Evolutionary conservation across 805 yeast species (phyloP).

Genomic region (Phaffomyces antillensis): DNA sequence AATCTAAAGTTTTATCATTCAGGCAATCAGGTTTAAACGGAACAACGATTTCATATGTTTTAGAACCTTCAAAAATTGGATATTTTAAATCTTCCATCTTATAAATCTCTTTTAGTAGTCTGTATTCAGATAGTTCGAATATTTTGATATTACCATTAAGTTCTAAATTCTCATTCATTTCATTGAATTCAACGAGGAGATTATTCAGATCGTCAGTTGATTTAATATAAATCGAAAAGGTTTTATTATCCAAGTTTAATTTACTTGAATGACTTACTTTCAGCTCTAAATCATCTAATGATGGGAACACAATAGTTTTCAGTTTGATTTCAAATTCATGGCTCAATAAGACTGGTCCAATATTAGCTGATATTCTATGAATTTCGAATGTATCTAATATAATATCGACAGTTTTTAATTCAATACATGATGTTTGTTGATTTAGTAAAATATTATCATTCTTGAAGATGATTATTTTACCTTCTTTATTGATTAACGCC

Average conservation of each 20-base stretch:
- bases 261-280: constrained; percentile 11
- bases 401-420: constrained; percentile 24
- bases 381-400: constrained; percentile 30
- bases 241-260: constrained; percentile 11
- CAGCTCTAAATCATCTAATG: constrained; percentile 14
- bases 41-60: constrained; percentile 22
- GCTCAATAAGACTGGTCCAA: constrained; percentile 22
- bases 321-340: constrained; percentile 11
- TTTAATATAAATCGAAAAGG: constrained; percentile 14
- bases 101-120: not conserved
- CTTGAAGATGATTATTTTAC: constrained; percentile 8
- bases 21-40: constrained; percentile 26
- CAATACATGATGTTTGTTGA: constrained; percentile 2
- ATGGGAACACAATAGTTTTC: constrained; percentile 9
- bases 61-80: constrained; percentile 1
- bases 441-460: not conserved
- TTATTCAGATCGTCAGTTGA: constrained; percentile 4
- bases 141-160: not conserved
- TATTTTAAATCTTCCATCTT: not conserved
- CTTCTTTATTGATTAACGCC: constrained; percentile 10
- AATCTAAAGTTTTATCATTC: constrained; percentile 5
- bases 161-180: constrained; percentile 1
- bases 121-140: not conserved
- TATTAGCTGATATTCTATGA: constrained; percentile 17
- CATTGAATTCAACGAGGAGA: constrained; percentile 6